phyloP scores from a whole-genome alignment of 2,329 filamentous ascomycete genomes.

The Neophaeococcomyces mojaviensis region DNA sequence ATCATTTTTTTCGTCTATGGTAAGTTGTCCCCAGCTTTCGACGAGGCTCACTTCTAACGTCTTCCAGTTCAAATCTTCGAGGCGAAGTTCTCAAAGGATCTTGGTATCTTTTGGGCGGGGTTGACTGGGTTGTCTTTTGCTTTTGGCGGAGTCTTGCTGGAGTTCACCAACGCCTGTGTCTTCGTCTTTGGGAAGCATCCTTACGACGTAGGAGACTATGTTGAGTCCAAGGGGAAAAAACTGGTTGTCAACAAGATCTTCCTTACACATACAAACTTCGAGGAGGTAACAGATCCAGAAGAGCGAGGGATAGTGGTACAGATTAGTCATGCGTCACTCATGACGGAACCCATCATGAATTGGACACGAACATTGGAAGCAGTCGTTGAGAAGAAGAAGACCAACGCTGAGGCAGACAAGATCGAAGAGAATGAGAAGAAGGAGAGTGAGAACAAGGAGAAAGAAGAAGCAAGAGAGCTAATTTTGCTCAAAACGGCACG shows the following conservation, averaged over 20 bases:
- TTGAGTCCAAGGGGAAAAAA: constrained; percentile 24
- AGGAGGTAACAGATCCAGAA: constrained; percentile 18
- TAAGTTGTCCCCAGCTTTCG: background rate
- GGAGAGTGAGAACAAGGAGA: too few species aligned
- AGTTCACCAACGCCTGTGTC: constrained; percentile 24
- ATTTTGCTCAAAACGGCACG: too few species aligned
- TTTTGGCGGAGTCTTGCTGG: constrained; percentile 23
- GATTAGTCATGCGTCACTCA: constrained; percentile 5
- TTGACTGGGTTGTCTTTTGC: constrained; percentile 22
- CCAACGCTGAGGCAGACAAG: too few species aligned
- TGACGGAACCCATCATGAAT: constrained; percentile 2
- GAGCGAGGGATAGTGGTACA: constrained; percentile 2
- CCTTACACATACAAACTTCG: constrained; percentile 30
- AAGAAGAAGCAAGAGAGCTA: too few species aligned
- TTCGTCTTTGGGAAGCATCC: constrained; percentile 27
- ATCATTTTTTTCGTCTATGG: constrained; percentile 7
- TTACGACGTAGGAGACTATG: constrained; percentile 29
- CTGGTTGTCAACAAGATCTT: constrained; percentile 27
- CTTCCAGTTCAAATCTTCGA: constrained; percentile 8
- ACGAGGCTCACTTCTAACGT: background rate
- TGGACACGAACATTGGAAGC: constrained; percentile 7
- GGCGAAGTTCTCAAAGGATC: background rate
- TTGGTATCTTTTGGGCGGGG: constrained; percentile 4
- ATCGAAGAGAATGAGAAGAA: too few species aligned
- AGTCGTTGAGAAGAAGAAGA: too few species aligned